Conservation (phyloP, 768 basidiomycete species). For the Lentinus brumalis region DNA sequence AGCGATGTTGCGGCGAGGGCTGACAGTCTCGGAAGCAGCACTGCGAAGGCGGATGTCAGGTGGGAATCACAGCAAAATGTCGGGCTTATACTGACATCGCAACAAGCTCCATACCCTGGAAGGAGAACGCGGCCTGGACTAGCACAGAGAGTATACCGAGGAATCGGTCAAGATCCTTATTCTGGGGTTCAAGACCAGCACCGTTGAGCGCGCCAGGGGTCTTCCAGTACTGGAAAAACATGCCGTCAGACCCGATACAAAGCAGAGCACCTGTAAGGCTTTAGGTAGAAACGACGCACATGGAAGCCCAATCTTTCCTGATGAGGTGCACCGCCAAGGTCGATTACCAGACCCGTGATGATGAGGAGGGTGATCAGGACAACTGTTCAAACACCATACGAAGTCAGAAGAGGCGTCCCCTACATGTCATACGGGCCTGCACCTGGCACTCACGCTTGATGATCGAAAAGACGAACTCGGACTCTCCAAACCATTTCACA, state of each 20-base stretch:
- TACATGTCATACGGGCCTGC: not conserved
- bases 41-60: constrained; percentile 31
- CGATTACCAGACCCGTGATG: constrained; percentile 65
- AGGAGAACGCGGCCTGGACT: constrained; percentile 69
- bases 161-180: constrained; percentile 42
- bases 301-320: constrained; percentile 69
- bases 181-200: constrained; percentile 33
- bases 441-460: constrained; percentile 53
- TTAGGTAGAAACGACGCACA: constrained; percentile 38
- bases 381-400: constrained; percentile 36
- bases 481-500: constrained; percentile 74
- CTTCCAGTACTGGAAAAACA: constrained; percentile 56
- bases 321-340: constrained; percentile 76
- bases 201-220: constrained; percentile 60
- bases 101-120: constrained; percentile 76
- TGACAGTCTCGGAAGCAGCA: constrained; percentile 76
- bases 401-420: constrained; percentile 18
- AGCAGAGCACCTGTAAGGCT: constrained; percentile 8
- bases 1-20: constrained; percentile 76
- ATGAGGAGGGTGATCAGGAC: constrained; percentile 63
- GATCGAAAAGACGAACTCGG: constrained; percentile 67
- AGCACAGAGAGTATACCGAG: constrained; percentile 44
- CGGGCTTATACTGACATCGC: constrained; percentile 50
- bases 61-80: not conserved
- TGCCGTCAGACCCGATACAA: not conserved